phyloP scores from a whole-genome alignment of 2,329 filamentous ascomycete genomes.

The Biscogniauxia marginata region DNA sequence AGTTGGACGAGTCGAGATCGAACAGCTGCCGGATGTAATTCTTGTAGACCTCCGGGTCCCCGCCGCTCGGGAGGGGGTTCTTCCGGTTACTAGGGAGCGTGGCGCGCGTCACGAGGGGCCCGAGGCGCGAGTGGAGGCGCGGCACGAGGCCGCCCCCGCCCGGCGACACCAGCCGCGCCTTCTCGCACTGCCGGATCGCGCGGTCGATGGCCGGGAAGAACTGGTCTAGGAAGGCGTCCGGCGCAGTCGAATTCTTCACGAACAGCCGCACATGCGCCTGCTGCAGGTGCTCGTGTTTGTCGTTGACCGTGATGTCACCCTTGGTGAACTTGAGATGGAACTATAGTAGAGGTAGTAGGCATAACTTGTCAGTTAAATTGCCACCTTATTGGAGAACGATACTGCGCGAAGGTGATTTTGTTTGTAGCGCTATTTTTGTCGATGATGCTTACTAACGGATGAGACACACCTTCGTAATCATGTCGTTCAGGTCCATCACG shows the following conservation, averaged over 20 bases:
- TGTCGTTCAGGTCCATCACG: slow-evolving; percentile 66
- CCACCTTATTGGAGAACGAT: no score
- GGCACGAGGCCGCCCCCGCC: background rate
- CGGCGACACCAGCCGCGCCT: background rate
- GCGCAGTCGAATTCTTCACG: background rate
- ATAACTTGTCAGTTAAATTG: slow-evolving; percentile 1
- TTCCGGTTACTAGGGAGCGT: background rate
- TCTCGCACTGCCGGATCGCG: slow-evolving; percentile 2
- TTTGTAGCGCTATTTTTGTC: no score
- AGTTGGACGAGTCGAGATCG: no score
- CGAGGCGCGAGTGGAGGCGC: background rate
- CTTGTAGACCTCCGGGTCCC: background rate
- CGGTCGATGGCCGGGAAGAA: slow-evolving; percentile 5
- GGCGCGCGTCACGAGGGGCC: background rate
- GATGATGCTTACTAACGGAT: background rate
- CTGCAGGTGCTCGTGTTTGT: slow-evolving; percentile 80
- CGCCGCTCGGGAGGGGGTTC: background rate
- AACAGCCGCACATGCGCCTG: slow-evolving; percentile 20
- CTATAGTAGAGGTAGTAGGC: slow-evolving; percentile 39
- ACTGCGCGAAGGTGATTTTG: no score
- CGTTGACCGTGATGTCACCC: slow-evolving; percentile 81
- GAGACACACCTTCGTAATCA: slow-evolving; percentile 64
- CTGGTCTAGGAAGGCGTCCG: slow-evolving; percentile 1
- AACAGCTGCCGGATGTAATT: slow-evolving; percentile 1
- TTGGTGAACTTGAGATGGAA: slow-evolving; percentile 88